Base-by-base conservation (phyloP, 192 early-diverging fungal species). In the Diversispora epigaea region DNA sequence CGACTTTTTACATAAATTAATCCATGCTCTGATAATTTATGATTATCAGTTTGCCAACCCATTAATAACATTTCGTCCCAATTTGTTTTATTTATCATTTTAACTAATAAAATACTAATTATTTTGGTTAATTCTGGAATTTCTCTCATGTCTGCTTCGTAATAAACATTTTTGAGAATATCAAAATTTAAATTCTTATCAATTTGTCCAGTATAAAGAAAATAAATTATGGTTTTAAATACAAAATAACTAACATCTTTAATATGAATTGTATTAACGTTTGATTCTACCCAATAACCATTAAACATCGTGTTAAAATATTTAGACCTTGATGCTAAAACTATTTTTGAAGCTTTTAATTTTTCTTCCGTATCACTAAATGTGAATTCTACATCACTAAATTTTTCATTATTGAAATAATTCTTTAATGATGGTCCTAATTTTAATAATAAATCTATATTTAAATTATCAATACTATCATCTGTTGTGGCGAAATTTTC, bases 231-330 rank as follows among this genome's bases (percentile, higher is more conserved):
- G 4, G 47, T 46, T 39, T 22, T 39, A 32, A 74, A 74, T 22
- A 40, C 47, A 5, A 21, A 46, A 57, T 52, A 63, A 39, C 63
- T 44, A 15, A 74, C 54, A 46, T 74, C 50, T 74, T 74, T 74
- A 32, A 74, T 74, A 58, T 15, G 5, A 25, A 74, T 74, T 39
- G 21, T n/a, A n/a, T 17, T 14, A 14, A 44, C 39, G 11, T 74
- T 54, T 47, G 54, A 55, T 63, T 74, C 72, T 49, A 39, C 17
- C 72, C 72, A 74, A 46, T 74, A 47, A 15, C 54, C 72, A 9
- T 55, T n/a, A 60, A 74, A 57, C 39, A 74, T 58, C 14, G 22
- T 62, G 4, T 74, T 55, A 45, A 74, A 74, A 74, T 74, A 74
- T 39, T n/a, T 25, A 50, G 72, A 74, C 49, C 60, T 74, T 25